Evolutionary conservation across 2,329 filamentous ascomycete species (phyloP).

Genomic region (Chrysosporium queenslandicum): DNA sequence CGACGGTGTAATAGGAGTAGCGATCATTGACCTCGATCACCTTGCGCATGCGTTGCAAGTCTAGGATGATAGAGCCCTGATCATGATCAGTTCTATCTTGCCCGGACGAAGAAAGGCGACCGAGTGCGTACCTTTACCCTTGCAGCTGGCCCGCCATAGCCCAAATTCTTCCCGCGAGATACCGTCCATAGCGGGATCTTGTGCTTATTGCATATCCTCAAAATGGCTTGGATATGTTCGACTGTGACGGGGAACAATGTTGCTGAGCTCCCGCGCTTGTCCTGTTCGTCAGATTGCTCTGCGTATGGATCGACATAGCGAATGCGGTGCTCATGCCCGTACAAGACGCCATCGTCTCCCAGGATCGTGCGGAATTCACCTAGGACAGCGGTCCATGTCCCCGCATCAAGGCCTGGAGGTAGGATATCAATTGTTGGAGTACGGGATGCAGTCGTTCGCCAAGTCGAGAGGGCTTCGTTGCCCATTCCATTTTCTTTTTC

Average conservation of each 20-base stretch:
- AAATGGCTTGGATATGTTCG: constrained; percentile 12
- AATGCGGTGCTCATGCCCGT: neutral
- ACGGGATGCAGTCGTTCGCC: neutral
- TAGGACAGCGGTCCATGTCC: neutral
- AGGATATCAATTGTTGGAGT: neutral
- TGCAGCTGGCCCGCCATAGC: constrained; percentile 30
- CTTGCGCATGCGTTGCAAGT: constrained; percentile 31
- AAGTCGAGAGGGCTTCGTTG: neutral
- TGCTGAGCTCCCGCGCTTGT: neutral
- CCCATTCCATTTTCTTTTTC: neutral
- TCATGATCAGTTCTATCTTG: constrained; percentile 34
- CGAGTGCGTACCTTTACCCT: neutral
- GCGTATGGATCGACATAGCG: neutral
- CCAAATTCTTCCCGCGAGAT: constrained; percentile 19
- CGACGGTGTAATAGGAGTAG: constrained; percentile 26
- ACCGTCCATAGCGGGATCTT: constrained; percentile 19
- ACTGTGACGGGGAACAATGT: neutral
- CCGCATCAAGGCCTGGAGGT: neutral
- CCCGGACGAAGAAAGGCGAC: no score
- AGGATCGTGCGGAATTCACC: neutral
- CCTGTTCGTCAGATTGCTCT: neutral
- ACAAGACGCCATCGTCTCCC: neutral
- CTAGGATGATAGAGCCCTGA: constrained; percentile 36
- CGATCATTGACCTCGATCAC: constrained; percentile 28
- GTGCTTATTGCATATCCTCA: constrained; percentile 17